Base-by-base conservation (phyloP, 2,329 filamentous ascomycete species). In the Neoscytalidium dimidiatum region DNA sequence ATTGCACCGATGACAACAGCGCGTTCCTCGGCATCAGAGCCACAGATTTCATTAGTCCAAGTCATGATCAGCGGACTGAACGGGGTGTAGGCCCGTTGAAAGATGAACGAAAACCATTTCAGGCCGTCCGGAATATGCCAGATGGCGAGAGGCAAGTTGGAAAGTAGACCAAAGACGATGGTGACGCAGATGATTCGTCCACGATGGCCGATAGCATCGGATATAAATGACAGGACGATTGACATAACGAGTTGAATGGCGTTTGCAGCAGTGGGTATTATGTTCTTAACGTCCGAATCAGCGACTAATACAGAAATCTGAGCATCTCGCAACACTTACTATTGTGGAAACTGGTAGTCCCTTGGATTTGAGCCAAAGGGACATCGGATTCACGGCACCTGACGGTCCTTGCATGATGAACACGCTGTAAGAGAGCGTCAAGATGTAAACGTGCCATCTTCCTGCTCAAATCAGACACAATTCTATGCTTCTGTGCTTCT, bases 1-100 rank as follows among this genome's bases (percentile, higher is more conserved):
- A 84, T 82, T 14, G 83, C 77, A 0, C 82, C 82, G 2, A 84
- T 78, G 3, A 84, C 81, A 4, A 85, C 69, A 2, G 82, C 80
- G 0, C 83, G 76, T 19, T 83, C 81, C 71, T 85, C 82, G 1
- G 81, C 80, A 19, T 83, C 82, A 19, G 74, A 72, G 1, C 75
- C 75, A 21, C 80, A 79, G 4, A 81, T 77, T 65, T 83, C 80
- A 66, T 83, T 83, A 11, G 82, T 78, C 81, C 81, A 84, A 6
- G 73, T 74, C 73, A 77, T 74, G 29, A 68, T 70, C 4, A 77
- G 69, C 3, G 74, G 73, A 3, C 74, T 73, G 35, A 74, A 76
- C 1, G 73, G 72, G 1, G 75, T 74, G 3, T 67, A 69, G 6
- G 70, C 71, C 26, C 72, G 68, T 35, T 71, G 71, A 31, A 77